Evolutionary conservation across 1,284 basidiomycete genomes (phyloP), one percentile per base, ranked within the genome.

Genomic region (Vanrija pseudolonga): DNA sequence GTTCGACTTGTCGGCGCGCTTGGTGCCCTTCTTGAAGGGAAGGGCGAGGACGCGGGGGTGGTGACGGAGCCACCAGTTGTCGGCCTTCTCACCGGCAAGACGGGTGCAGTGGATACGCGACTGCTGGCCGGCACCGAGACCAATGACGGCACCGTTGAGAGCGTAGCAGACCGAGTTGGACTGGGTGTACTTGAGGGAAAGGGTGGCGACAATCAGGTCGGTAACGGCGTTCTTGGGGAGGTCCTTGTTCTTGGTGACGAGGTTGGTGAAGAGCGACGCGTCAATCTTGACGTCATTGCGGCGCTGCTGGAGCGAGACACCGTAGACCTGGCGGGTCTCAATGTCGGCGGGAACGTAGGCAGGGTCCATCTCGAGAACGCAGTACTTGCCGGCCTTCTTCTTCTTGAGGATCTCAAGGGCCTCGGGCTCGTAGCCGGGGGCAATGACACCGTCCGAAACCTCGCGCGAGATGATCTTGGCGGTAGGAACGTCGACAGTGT

Each of bases 301-400:
- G 60, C 84, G 84, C 77, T 99, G 95, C 74, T 94, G 90, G 42
- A 99, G 80, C 63, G 85, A 85, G 57, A 99, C 83, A 46, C 95
- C 95, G 68, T 91, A 98, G 6, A 98, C 95, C 73, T 97, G 93
- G 55, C 93, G 87, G 14, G 91, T 95, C 80, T 99, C 96, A 40
- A 88, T 77, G 47, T 84, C 82, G 9, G 83, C 78, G 5, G 93
- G 92, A 14, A 79, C 80, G 74, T 90, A 96, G 14, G 76, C 76
- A 15, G 90, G 84, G 73, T 96, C 88, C 74, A 96, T 94, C 84
- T 93, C 83, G 20, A 99, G 83, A 15, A 98, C 91, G 68, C 95
- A 98, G 81, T 99, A 99, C 76, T 98, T 98, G 50, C 95, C 96
- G 23, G 84, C 91, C 80, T 99, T 99, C 83, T 99, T 99, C 82